Evolutionary conservation across 2,329 filamentous ascomycete genomes (phyloP).

Genomic region (Blumeria graminis): DNA sequence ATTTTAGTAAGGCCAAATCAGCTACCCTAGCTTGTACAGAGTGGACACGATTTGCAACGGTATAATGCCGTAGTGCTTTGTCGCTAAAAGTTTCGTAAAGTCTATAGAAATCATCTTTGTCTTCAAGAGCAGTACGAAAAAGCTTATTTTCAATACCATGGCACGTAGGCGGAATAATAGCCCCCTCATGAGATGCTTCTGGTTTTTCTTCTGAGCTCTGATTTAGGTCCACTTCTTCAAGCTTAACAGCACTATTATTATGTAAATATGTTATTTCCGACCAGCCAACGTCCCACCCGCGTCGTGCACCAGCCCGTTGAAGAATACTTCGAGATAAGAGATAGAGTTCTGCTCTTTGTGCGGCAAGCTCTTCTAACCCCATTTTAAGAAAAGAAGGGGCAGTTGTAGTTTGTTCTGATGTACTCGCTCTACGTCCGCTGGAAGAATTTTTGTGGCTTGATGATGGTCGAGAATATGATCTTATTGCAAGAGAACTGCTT

Average conservation of each 20-base stretch:
- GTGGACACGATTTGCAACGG: constrained; percentile 52
- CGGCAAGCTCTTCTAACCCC: constrained; percentile 62
- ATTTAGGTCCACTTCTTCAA: constrained; percentile 34
- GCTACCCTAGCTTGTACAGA: constrained; percentile 56
- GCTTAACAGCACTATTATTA: constrained; percentile 16
- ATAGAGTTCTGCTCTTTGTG: constrained; percentile 60
- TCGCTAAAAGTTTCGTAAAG: constrained; percentile 61
- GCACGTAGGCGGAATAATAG: constrained; percentile 9
- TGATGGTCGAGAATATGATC: constrained; percentile 19
- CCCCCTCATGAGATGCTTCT: not conserved
- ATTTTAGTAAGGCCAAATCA: constrained; percentile 70
- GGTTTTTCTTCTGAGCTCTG: constrained; percentile 5
- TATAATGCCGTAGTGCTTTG: constrained; percentile 60
- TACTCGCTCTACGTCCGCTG: constrained; percentile 19
- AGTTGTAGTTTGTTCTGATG: constrained; percentile 18
- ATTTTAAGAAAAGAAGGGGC: constrained; percentile 27
- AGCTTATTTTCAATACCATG: constrained; percentile 29
- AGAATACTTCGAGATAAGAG: constrained; percentile 58
- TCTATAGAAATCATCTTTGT: constrained; percentile 36
- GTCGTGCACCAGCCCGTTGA: constrained; percentile 44
- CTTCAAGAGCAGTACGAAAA: constrained; percentile 35
- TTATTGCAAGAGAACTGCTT: constrained; percentile 31
- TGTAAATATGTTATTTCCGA: constrained; percentile 25
- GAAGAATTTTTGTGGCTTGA: constrained; percentile 31
- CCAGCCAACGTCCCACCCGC: constrained; percentile 62